A percentile compares a stretch with the other conserved stretches of the same genome.
These are phyloP conservation scores for Xanthoceras sorbifolium DNA, from an alignment of 345 rosid species.

Conservation along the genomic window DNA sequence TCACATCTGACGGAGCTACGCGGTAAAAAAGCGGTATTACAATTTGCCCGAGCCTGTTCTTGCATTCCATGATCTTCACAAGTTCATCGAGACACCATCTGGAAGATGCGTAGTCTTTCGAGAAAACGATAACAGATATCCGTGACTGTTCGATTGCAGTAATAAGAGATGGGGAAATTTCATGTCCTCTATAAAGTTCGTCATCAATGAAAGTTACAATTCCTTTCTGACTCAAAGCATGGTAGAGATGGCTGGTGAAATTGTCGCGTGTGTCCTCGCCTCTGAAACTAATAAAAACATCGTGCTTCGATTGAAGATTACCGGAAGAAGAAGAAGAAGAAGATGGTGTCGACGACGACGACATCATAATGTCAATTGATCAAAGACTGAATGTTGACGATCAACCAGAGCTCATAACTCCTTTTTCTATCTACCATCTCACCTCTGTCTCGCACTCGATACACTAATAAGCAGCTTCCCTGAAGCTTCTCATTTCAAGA, in stretches of 20 bases:
- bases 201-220: slow-evolving; percentile 1
- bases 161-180: not conserved
- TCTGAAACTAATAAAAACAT: slow-evolving; percentile 5
- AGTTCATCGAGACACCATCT: slow-evolving; percentile 5
- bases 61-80: not conserved
- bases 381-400: not conserved
- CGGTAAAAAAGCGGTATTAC: not conserved
- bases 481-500: too few species aligned
- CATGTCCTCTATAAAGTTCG: not conserved
- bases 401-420: too few species aligned
- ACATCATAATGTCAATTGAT: too few species aligned
- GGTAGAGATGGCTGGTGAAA: not conserved
- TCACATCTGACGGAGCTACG: too few species aligned
- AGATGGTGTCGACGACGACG: too few species aligned
- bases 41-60: not conserved
- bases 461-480: too few species aligned
- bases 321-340: too few species aligned
- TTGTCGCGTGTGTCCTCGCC: not conserved
- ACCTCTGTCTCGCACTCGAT: too few species aligned
- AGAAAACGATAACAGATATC: not conserved
- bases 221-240: not conserved
- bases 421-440: too few species aligned
- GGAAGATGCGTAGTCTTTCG: not conserved
- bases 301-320: not conserved
- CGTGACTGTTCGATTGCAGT: slow-evolving; percentile 8